Base-by-base conservation (phyloP, 768 basidiomycete species). In the Suillus luteus region DNA sequence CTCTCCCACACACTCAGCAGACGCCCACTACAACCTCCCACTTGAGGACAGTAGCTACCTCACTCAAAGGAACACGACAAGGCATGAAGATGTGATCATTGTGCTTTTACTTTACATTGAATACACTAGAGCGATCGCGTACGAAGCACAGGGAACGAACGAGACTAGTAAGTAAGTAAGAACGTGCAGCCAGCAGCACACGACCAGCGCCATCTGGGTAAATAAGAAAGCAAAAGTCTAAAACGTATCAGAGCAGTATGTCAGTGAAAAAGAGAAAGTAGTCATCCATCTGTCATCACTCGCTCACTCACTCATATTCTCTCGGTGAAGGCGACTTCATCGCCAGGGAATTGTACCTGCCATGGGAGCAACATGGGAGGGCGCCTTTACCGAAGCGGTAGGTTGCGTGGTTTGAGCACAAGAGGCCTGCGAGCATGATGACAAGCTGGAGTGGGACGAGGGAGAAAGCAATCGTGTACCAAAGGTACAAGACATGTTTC, bases 361-460 rank as follows among this genome's bases (percentile, higher is more conserved):
- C 31, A 33, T 54, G 48, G 90, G 63, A 38, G 55, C 55, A 57
- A 40, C 55, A 57, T 57, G n/a, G n/a, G n/a, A n/a, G n/a, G n/a
- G n/a, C n/a, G 38, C 92, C 92, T 79, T 93, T 93, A 10, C 91
- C 91, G 73, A 93, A 93, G 59, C 92, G 82, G 73, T 92, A 93
- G 27, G 91, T 93, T 72, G 93, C 86, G 68, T 93, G 91, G 75
- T 92, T 93, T 27, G 87, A 87, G 73, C 89, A 93, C 58, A 93
- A 74, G 61, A 93, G 75, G 15, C 81, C 86, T 1, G 80, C 78
- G 65, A 90, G 64, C 69, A 92, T 92, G 72, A 88, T 79, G 22
- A 70, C 71, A 55, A 94, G 74, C 64, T 93, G 91, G 14, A 86
- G 70, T 1, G 91, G 90, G 14, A 90, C 91, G 60, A 92, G 70